These are phyloP conservation scores for Thielaviopsis ethacetica DNA, from an alignment of 2,329 filamentous ascomycete species.

Conservation along the genomic window DNA sequence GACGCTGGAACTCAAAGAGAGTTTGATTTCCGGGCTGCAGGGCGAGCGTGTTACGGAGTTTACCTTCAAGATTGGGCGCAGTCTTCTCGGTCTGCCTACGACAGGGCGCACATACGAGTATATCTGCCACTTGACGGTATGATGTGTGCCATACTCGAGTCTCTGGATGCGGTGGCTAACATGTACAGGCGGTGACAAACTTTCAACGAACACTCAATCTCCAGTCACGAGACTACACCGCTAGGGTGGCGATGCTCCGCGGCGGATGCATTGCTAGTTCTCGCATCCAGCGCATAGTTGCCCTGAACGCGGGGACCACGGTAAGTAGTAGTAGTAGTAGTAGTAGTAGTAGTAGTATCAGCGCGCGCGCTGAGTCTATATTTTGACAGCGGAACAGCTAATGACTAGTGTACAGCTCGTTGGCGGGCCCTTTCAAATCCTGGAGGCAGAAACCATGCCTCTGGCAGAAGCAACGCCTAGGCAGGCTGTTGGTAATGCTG, in stretches of 20 bases:
- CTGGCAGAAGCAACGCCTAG: not conserved
- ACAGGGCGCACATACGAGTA: not conserved
- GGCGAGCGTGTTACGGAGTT: not conserved
- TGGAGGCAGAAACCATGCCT: not conserved
- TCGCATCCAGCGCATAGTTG: not conserved
- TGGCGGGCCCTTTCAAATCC: not conserved
- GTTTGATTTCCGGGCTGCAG: not conserved
- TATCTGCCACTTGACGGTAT: not conserved
- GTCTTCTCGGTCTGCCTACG: not conserved
- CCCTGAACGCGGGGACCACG: not conserved
- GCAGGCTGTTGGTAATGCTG: too few relatives aligned
- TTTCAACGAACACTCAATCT: not conserved
- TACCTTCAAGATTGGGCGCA: not conserved
- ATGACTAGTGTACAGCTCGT: not conserved
- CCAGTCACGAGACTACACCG: not conserved
- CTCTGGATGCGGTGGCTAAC: not conserved
- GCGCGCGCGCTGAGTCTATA: too few relatives aligned
- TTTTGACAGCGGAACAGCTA: not conserved
- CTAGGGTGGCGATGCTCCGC: not conserved
- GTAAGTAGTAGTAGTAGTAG: too few relatives aligned
- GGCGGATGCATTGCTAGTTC: not conserved
- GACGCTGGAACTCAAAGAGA: not conserved
- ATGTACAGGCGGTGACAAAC: not conserved
- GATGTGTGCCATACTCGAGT: not conserved
- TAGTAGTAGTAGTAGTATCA: too few relatives aligned